Percentiles rank a stretch among this genome's conserved stretches.
Evolutionary conservation across 441 rosid species (phyloP).

Genomic region (Gossypium davidsonii): DNA sequence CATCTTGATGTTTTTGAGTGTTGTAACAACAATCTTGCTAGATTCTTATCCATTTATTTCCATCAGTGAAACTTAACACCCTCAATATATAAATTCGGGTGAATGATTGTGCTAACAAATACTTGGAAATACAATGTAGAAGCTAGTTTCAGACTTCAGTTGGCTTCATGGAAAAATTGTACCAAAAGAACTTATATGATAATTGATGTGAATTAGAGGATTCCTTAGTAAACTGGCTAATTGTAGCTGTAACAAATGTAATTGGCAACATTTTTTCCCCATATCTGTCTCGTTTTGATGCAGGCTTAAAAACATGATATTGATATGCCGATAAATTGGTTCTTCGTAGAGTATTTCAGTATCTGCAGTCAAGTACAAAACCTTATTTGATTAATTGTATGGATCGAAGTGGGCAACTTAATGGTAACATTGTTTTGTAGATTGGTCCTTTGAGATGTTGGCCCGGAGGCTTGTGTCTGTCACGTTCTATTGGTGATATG

Average conservation of each 20-base stretch:
- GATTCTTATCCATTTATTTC: background rate
- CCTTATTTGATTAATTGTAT: slow-evolving; percentile 2
- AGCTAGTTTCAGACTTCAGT: background rate
- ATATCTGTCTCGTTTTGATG: background rate
- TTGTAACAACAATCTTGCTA: slow-evolving; percentile 4
- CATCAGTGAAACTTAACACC: background rate
- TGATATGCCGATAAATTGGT: background rate
- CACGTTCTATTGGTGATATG: slow-evolving; percentile 94
- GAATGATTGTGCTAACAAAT: background rate
- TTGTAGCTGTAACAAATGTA: background rate
- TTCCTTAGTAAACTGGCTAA: background rate
- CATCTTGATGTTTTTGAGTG: slow-evolving; percentile 6
- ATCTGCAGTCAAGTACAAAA: background rate
- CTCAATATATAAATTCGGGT: background rate
- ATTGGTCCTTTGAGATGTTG: slow-evolving; percentile 99
- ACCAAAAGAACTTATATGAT: background rate
- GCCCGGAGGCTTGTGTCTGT: slow-evolving; percentile 99
- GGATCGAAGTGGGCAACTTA: slow-evolving; percentile 21
- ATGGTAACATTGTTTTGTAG: slow-evolving; percentile 37
- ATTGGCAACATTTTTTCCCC: background rate
- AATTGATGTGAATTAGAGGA: background rate
- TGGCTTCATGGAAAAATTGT: background rate
- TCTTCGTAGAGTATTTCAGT: background rate
- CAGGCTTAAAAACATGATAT: background rate
- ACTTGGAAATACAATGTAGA: background rate